phyloP scores from a whole-genome alignment of 768 basidiomycete genomes.

The Leccinum rimulosum region DNA sequence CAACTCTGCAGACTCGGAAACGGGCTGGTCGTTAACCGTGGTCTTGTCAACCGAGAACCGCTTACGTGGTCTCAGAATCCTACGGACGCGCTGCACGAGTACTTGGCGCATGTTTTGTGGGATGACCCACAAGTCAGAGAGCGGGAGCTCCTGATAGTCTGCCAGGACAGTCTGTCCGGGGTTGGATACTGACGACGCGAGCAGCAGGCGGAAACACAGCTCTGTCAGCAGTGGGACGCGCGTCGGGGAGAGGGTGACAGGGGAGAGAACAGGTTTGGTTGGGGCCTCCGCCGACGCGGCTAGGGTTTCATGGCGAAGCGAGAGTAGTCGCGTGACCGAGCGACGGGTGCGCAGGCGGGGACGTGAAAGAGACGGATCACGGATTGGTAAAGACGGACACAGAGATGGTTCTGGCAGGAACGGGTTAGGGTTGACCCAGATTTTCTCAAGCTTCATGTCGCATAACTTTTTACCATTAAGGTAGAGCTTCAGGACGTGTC shows the following conservation, averaged over 20 bases:
- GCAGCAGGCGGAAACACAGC: too few relatives aligned
- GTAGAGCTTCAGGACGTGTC: conserved; percentile 54
- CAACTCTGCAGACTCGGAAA: conserved; percentile 24
- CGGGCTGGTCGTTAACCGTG: neutral
- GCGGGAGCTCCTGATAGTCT: too few relatives aligned
- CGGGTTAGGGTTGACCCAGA: conserved; percentile 58
- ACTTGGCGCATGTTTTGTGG: conserved; percentile 21
- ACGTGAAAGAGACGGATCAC: conserved; percentile 8
- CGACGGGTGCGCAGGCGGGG: too few relatives aligned
- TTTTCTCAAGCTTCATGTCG: conserved; percentile 47
- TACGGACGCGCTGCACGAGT: conserved; percentile 30
- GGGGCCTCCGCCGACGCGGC: too few relatives aligned
- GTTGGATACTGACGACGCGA: too few relatives aligned
- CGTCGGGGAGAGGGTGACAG: neutral
- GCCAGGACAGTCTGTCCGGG: too few relatives aligned
- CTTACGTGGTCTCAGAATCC: conserved; percentile 25
- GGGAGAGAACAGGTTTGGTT: neutral
- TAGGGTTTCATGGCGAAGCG: neutral
- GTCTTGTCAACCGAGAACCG: conserved; percentile 12
- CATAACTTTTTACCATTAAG: conserved; percentile 56
- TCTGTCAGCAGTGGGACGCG: too few relatives aligned
- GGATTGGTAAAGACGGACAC: too few relatives aligned
- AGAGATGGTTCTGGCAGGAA: conserved; percentile 40
- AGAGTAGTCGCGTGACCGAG: too few relatives aligned
- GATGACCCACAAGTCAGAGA: neutral